Percentiles rank a stretch among this genome's conserved stretches.
phyloP scores from a whole-genome alignment of 495 filamentous ascomycete species.

The Aspergillus egyptiacus region DNA sequence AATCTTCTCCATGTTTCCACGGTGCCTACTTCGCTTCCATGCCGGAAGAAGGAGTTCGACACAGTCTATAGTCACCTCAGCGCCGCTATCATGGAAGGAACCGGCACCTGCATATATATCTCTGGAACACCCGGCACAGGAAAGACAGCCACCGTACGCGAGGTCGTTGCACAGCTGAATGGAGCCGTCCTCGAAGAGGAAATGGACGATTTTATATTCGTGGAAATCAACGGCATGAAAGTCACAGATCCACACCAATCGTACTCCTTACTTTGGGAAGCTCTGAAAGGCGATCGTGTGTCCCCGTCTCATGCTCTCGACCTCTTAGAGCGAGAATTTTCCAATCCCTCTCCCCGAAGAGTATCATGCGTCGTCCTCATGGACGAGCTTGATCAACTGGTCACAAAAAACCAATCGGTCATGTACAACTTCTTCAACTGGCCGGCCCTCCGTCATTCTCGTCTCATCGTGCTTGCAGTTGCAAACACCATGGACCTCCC shows the following conservation, averaged over 20 bases:
- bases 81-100: constrained; percentile 87
- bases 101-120: constrained; percentile 95
- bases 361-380: constrained; percentile 97
- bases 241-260: constrained; percentile 96
- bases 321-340: constrained; percentile 87
- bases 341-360: constrained; percentile 76
- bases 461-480: constrained; percentile 92
- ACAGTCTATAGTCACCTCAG: constrained; percentile 91
- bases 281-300: constrained; percentile 86
- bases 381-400: constrained; percentile 98
- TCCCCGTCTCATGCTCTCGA: constrained; percentile 87
- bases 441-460: constrained; percentile 86
- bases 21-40: constrained; percentile 82
- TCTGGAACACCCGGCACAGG: constrained; percentile 99
- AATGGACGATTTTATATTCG: constrained; percentile 97
- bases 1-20: constrained; percentile 87
- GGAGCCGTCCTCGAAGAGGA: constrained; percentile 80
- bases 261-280: constrained; percentile 94
- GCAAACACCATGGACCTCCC: constrained; percentile 99
- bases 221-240: constrained; percentile 99
- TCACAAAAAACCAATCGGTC: constrained; percentile 94
- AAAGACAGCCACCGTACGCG: constrained; percentile 95
- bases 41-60: constrained; percentile 85
- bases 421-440: constrained; percentile 99
- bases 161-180: constrained; percentile 86